Evolutionary conservation across 805 yeast genomes (phyloP), one percentile per base, ranked within the genome.

Genomic region (Sugiyamaella americana): DNA sequence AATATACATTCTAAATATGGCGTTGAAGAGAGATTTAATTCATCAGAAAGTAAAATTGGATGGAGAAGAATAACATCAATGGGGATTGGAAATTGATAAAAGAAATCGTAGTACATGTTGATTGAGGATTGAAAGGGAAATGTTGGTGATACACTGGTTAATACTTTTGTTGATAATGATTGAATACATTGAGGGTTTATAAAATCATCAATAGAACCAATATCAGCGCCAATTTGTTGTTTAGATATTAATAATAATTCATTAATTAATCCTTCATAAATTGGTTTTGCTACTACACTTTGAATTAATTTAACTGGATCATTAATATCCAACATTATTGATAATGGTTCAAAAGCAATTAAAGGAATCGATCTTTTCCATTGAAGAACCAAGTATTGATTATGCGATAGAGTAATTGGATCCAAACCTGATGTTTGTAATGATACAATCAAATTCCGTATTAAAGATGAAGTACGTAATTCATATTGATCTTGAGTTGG

Each of bases 1-100:
- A 87, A 89, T 48, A 87, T 67, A 56, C 86, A 86, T 66, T 89
- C 97, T 62, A 89, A 71, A 62, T 89, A 89, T 1, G 97, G 96
- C 0, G 96, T 87, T 10, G 44, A 23, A 26, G 32, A 17, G 23
- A 40, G 37, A 13, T 38, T 40, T 5, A 40, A 37, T 61, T 88
- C 96, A 66, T 88, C 96, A n/a, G 93, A 95, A 48, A 88, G 70
- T 46, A 89, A 69, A 44, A 89, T 89, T 3, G 96, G 95, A 60
- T 87, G 95, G 51, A 89, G 73, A 45, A 89, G 68, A 37, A 87
- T 69, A 59, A 87, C 71, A 66, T 89, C 97, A 37, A 84, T 70
- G 51, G 82, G 79, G 50, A 86, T 63, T 38, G 76, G 78, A 55
- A 76, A 60, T 61, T 74, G 72, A 55, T 76, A 69, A 60, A 67